Conservation (phyloP, 305 asterid species). For the Andrographis paniculata region DNA sequence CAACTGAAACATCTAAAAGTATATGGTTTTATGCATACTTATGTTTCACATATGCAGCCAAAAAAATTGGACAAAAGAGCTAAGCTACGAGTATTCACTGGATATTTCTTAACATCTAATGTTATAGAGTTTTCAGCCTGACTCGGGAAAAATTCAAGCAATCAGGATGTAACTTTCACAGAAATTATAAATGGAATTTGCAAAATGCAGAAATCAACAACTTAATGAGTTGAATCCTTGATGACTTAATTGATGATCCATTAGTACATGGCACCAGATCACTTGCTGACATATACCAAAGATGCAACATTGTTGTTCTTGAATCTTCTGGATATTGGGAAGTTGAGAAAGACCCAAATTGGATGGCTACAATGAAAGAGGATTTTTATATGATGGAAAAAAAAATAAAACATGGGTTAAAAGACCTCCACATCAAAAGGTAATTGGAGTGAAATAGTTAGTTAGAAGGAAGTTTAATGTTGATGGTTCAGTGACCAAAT, state of each 20-base stretch:
- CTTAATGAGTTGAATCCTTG: not conserved
- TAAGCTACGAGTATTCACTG: not conserved
- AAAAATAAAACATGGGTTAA: conserved; percentile 12
- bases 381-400: conserved; percentile 7
- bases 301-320: not conserved
- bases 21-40: conserved; percentile 7
- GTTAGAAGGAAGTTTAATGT: conserved; percentile 6
- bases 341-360: not conserved
- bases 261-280: not conserved
- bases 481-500: conserved; percentile 9
- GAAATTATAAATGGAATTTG: conserved; percentile 1
- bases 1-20: conserved; percentile 4
- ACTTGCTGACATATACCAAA: not conserved
- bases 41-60: conserved; percentile 1
- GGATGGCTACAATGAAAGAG: conserved; percentile 5
- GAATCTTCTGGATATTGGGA: not conserved
- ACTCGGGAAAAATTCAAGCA: not conserved
- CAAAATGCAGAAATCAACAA: not conserved
- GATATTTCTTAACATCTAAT: not conserved
- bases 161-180: not conserved
- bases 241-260: not conserved
- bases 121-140: not conserved
- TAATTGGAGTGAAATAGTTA: conserved; percentile 14
- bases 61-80: conserved; percentile 9
- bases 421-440: conserved; percentile 1